phyloP scores from a whole-genome alignment of 768 basidiomycete genomes.

The Aureoboletus auriporus region DNA sequence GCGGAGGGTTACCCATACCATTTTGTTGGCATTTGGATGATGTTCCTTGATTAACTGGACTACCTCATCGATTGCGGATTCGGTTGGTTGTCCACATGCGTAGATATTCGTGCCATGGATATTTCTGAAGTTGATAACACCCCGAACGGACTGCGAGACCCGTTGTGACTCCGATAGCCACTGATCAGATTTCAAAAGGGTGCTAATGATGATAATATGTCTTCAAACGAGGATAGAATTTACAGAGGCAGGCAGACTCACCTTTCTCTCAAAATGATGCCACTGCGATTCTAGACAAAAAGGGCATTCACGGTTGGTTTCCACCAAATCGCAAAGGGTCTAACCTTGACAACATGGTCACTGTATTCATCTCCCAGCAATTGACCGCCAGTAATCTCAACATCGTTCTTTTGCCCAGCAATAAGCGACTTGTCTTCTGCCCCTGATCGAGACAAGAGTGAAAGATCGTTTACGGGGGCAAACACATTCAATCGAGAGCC shows the following conservation, averaged over 20 bases:
- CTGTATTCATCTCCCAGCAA: slow-evolving; percentile 95
- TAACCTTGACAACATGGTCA: slow-evolving; percentile 85
- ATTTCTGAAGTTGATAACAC: slow-evolving; percentile 93
- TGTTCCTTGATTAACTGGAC: slow-evolving; percentile 57
- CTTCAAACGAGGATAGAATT: neutral
- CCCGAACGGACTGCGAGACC: slow-evolving; percentile 69
- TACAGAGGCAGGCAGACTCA: slow-evolving; percentile 32
- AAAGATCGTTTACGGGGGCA: slow-evolving; percentile 85
- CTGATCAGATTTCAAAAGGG: slow-evolving; percentile 88
- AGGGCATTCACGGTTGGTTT: neutral
- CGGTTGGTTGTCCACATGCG: slow-evolving; percentile 89
- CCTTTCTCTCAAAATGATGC: slow-evolving; percentile 91
- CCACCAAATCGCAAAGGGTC: slow-evolving; percentile 8
- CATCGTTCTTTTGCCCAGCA: slow-evolving; percentile 69
- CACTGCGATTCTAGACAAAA: slow-evolving; percentile 73
- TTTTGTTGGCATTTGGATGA: slow-evolving; percentile 55
- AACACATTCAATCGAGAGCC: slow-evolving; percentile 88
- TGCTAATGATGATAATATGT: slow-evolving; percentile 39
- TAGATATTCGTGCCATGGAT: slow-evolving; percentile 80
- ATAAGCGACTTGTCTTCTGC: slow-evolving; percentile 52
- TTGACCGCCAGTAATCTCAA: slow-evolving; percentile 74
- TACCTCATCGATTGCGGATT: slow-evolving; percentile 80
- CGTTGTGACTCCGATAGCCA: slow-evolving; percentile 75
- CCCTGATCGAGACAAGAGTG: slow-evolving; percentile 69
- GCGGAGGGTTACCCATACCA: slow-evolving; percentile 91